phyloP scores from a whole-genome alignment of 148 eudicot species.

The Fagopyrum tataricum region DNA sequence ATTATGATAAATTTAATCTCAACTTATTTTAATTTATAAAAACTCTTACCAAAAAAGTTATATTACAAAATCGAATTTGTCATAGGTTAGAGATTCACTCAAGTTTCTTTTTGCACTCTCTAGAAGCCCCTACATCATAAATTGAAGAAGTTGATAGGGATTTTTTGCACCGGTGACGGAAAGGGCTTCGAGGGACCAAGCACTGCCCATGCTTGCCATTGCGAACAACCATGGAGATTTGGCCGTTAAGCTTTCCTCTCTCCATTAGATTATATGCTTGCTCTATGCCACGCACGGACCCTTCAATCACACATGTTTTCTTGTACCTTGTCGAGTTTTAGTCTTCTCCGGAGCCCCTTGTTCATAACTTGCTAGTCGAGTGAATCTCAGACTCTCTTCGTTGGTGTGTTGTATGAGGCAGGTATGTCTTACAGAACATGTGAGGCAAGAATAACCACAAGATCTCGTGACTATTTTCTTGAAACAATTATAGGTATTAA shows the following conservation, averaged over 20 bases:
- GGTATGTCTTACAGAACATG: too few relatives aligned
- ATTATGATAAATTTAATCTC: too few relatives aligned
- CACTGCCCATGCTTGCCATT: conserved; percentile 55
- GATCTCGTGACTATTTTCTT: too few relatives aligned
- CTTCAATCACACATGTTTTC: conserved; percentile 44
- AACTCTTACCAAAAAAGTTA: too few relatives aligned
- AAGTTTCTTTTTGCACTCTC: not conserved
- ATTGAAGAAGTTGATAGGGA: not conserved
- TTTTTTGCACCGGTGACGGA: conserved; percentile 22
- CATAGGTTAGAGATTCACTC: not conserved
- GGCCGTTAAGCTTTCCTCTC: conserved; percentile 74
- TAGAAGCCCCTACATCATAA: not conserved
- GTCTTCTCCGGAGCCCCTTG: conserved; percentile 50
- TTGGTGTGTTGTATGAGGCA: not conserved
- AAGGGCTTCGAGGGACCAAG: conserved; percentile 43
- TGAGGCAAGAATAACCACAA: too few relatives aligned
- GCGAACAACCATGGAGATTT: conserved; percentile 92
- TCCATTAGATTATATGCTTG: conserved; percentile 57
- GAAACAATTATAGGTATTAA: too few relatives aligned
- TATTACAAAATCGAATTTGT: too few relatives aligned
- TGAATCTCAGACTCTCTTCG: conserved; percentile 20
- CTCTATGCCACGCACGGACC: conserved; percentile 30
- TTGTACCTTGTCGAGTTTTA: conserved; percentile 60
- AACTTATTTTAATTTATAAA: too few relatives aligned
- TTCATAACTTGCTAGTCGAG: conserved; percentile 64